Percentiles rank a stretch among this genome's conserved stretches.
phyloP scores from a whole-genome alignment of 768 basidiomycete species.

The Rhodotorula paludigena region DNA sequence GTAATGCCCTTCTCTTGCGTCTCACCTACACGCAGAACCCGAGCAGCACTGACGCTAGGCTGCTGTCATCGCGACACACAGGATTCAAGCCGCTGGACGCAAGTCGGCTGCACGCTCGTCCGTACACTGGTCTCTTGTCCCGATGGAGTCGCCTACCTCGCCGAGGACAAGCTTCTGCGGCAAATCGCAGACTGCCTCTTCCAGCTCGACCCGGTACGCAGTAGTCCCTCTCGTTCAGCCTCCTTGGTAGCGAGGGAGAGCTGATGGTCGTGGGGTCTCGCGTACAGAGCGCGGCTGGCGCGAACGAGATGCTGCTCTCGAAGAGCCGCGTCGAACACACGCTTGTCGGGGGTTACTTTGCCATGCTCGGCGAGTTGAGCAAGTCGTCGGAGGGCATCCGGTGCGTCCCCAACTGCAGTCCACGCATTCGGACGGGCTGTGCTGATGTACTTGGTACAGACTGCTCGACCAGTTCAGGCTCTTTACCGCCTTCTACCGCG shows the following conservation, averaged over 20 bases:
- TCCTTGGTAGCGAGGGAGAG: no score
- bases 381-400: slow-evolving; percentile 82
- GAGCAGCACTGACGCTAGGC: background rate
- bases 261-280: no score
- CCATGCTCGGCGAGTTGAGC: slow-evolving; percentile 88
- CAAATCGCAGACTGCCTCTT: slow-evolving; percentile 83
- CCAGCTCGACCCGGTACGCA: slow-evolving; percentile 81
- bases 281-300: no score
- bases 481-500: slow-evolving; percentile 92
- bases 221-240: no score
- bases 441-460: slow-evolving; percentile 48
- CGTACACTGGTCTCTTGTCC: slow-evolving; percentile 73
- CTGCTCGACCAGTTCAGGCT: slow-evolving; percentile 84
- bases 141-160: slow-evolving; percentile 77
- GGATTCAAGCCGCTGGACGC: no score
- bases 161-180: slow-evolving; percentile 76
- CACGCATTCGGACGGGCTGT: no score
- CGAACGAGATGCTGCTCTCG: slow-evolving; percentile 56
- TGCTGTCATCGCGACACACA: no score
- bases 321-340: slow-evolving; percentile 74
- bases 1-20: background rate
- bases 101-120: slow-evolving; percentile 73
- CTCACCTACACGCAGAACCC: background rate
- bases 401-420: slow-evolving; percentile 60
- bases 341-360: slow-evolving; percentile 84